phyloP scores from a whole-genome alignment of 116 monocot species.

The Trichopus zeylanicus region DNA sequence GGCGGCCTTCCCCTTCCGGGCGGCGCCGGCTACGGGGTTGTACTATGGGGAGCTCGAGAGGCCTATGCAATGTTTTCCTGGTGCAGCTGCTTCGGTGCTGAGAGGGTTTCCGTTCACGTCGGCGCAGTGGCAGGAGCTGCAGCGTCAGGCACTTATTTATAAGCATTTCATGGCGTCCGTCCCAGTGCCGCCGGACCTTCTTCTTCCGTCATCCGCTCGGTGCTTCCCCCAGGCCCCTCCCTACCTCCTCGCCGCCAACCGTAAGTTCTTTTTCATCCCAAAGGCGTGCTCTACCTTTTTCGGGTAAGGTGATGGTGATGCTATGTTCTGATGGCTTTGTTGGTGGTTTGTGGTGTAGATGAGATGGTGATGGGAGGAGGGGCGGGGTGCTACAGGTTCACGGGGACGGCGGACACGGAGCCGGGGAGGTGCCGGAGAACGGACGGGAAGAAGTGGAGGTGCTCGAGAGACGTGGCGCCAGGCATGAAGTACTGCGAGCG shows the following conservation, averaged over 20 bases:
- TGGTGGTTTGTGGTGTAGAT: not conserved
- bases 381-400: conserved; percentile 6
- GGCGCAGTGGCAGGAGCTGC: conserved; percentile 61
- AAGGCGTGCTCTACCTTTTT: not conserved
- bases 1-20: conserved; percentile 2
- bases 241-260: conserved; percentile 1
- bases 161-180: conserved; percentile 44
- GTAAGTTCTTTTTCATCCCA: not conserved
- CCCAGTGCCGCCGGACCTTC: conserved; percentile 44
- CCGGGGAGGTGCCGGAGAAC: conserved; percentile 49
- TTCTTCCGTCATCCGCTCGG: conserved; percentile 13
- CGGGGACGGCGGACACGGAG: conserved; percentile 22
- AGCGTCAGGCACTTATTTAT: conserved; percentile 65
- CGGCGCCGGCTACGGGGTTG: not conserved
- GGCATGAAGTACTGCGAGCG: conserved; percentile 62
- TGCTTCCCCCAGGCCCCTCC: conserved; percentile 8
- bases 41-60: not conserved
- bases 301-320: too few species aligned
- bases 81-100: too few species aligned
- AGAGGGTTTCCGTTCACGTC: conserved; percentile 27
- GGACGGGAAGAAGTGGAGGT: conserved; percentile 67
- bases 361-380: not conserved
- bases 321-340: not conserved
- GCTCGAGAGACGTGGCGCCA: conserved; percentile 34
- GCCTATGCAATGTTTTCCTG: too few species aligned